Evolutionary conservation across 225 moss, liverwort and hornwort species (phyloP).

Genomic region (Straminergon stramineum): DNA sequence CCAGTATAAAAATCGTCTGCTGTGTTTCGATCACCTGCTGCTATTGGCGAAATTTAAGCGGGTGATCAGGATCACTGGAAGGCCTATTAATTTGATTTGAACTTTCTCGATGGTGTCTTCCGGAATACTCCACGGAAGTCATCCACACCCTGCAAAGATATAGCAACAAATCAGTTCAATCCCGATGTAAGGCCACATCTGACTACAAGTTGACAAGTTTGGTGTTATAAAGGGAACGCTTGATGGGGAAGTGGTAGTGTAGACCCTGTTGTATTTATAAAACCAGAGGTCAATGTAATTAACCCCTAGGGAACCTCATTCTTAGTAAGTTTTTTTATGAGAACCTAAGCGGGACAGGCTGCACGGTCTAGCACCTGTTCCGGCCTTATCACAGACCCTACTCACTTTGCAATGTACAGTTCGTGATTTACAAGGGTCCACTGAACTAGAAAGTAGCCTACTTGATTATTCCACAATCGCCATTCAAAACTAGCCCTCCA

Average conservation of each 20-base stretch:
- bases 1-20: conserved; percentile 37
- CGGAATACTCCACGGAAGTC: conserved; percentile 78
- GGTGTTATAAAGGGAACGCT: neutral
- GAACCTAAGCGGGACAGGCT: neutral
- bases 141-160: conserved; percentile 72
- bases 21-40: conserved; percentile 1
- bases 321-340: neutral
- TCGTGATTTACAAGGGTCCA: neutral
- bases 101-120: conserved; percentile 76
- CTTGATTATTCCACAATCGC: neutral
- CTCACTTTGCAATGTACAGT: neutral
- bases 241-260: neutral
- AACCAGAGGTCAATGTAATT: neutral
- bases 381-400: neutral
- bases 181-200: neutral
- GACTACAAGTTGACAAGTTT: neutral
- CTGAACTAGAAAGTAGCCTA: neutral
- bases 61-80: neutral
- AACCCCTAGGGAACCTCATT: neutral
- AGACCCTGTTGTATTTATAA: neutral
- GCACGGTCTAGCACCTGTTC: neutral
- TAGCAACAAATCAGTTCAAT: neutral
- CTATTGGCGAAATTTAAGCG: neutral
- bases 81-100: conserved; percentile 42
- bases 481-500: neutral